A percentile compares a stretch with the other conserved stretches of the same genome.
phyloP scores from a whole-genome alignment of 164 flowering plant species.

The Vitis rotundifolia region DNA sequence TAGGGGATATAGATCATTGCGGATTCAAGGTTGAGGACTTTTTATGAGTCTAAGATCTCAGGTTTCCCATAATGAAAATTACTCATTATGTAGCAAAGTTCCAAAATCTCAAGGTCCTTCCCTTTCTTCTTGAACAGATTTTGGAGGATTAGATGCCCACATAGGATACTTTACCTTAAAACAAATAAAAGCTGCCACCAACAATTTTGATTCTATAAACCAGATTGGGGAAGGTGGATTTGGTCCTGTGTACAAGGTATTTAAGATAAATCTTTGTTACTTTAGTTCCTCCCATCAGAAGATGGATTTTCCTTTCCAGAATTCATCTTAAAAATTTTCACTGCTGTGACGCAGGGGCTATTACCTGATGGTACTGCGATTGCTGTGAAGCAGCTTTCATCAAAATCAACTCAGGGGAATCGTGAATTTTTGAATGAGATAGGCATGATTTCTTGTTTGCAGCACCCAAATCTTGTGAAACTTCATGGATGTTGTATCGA shows the following conservation, averaged over 20 bases:
- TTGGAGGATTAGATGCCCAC: constrained; percentile 34
- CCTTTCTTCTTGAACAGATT: constrained; percentile 21
- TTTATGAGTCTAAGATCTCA: no score
- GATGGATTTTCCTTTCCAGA: no score
- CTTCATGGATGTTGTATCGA: constrained; percentile 47
- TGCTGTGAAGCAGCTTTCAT: constrained; percentile 47
- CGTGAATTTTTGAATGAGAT: constrained; percentile 50
- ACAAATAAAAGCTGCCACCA: constrained; percentile 58
- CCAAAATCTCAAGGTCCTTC: no score
- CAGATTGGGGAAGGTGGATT: constrained; percentile 79
- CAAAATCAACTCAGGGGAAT: constrained; percentile 45
- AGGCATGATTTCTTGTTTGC: constrained; percentile 44
- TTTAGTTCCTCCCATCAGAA: no score
- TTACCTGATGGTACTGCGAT: constrained; percentile 36
- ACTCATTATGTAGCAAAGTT: no score
- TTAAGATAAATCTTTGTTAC: not conserved
- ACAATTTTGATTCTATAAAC: constrained; percentile 43
- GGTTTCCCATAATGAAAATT: no score
- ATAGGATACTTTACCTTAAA: constrained; percentile 40
- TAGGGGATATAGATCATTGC: no score
- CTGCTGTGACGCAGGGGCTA: constrained; percentile 23
- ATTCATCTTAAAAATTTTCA: no score
- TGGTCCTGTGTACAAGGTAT: constrained; percentile 67
- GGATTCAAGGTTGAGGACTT: no score
- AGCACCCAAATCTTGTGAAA: constrained; percentile 49